Conservation (phyloP, 2,329 filamentous ascomycete genomes). For the Beauveria rudraprayagi region DNA sequence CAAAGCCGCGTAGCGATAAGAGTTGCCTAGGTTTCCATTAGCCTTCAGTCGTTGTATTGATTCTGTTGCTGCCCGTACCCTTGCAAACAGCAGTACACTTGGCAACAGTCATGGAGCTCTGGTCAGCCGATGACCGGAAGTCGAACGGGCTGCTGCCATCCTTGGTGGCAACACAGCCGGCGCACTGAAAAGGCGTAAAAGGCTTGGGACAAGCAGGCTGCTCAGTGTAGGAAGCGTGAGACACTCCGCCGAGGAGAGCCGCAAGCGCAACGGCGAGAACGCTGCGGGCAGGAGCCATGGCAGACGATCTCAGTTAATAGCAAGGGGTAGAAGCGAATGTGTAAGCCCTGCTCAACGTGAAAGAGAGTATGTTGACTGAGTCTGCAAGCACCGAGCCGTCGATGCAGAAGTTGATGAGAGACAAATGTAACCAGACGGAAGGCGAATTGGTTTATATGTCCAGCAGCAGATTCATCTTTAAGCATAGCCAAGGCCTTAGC, state of each 20-base stretch:
- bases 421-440: background rate
- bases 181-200: slow-evolving; percentile 39
- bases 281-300: slow-evolving; percentile 8
- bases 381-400: background rate
- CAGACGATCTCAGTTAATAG: background rate
- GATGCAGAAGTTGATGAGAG: background rate
- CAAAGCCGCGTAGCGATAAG: slow-evolving; percentile 43
- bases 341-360: background rate
- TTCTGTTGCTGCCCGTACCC: slow-evolving; percentile 22
- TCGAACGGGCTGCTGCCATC: slow-evolving; percentile 27
- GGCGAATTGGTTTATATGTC: slow-evolving; percentile 5
- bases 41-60: background rate
- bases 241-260: slow-evolving; percentile 22
- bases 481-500: background rate
- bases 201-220: slow-evolving; percentile 36
- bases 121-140: slow-evolving; percentile 32
- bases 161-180: slow-evolving; percentile 37
- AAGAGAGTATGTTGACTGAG: background rate
- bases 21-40: slow-evolving; percentile 29
- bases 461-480: background rate
- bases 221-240: slow-evolving; percentile 7
- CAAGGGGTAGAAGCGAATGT: background rate
- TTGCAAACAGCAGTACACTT: slow-evolving; percentile 42
- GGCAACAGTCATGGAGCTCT: slow-evolving; percentile 38
- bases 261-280: slow-evolving; percentile 5